phyloP scores from a whole-genome alignment of 1,139 yeast species.

The Debaryomycetaceae sp. region DNA sequence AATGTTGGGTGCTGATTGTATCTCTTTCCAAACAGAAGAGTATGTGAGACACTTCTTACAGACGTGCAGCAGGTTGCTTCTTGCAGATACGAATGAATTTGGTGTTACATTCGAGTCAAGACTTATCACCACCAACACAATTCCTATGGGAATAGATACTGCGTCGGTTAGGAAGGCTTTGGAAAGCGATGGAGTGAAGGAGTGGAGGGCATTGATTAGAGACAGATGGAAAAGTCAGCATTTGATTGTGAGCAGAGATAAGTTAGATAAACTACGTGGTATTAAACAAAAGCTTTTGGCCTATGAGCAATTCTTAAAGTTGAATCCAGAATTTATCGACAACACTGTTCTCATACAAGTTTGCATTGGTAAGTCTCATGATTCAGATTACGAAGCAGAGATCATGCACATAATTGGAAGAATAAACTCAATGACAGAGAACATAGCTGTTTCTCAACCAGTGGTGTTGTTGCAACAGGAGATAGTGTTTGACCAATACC shows the following conservation, averaged over 20 bases:
- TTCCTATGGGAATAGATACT: constrained; percentile 89
- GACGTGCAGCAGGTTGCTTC: constrained; percentile 78
- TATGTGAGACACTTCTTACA: constrained; percentile 92
- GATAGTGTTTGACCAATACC: constrained; percentile 81
- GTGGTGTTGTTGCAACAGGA: constrained; percentile 87
- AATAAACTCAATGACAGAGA: constrained; percentile 71
- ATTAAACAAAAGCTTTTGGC: constrained; percentile 84
- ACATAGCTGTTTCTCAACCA: constrained; percentile 77
- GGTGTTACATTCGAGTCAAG: constrained; percentile 71
- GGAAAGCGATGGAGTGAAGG: constrained; percentile 49
- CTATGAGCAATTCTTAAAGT: constrained; percentile 70
- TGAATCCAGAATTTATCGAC: constrained; percentile 68
- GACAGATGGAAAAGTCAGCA: constrained; percentile 74
- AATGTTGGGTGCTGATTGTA: constrained; percentile 81
- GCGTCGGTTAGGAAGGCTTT: constrained; percentile 48
- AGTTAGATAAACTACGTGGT: constrained; percentile 84
- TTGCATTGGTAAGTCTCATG: constrained; percentile 58
- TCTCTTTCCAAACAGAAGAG: constrained; percentile 89
- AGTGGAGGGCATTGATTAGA: constrained; percentile 70
- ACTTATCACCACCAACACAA: constrained; percentile 61
- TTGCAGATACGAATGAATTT: constrained; percentile 75
- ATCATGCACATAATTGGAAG: constrained; percentile 77
- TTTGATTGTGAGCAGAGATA: constrained; percentile 83
- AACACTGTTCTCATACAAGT: constrained; percentile 79
- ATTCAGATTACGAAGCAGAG: constrained; percentile 63